phyloP scores from a whole-genome alignment of 176 grass and related monocot genomes.

The Urochloa ruziziensis region DNA sequence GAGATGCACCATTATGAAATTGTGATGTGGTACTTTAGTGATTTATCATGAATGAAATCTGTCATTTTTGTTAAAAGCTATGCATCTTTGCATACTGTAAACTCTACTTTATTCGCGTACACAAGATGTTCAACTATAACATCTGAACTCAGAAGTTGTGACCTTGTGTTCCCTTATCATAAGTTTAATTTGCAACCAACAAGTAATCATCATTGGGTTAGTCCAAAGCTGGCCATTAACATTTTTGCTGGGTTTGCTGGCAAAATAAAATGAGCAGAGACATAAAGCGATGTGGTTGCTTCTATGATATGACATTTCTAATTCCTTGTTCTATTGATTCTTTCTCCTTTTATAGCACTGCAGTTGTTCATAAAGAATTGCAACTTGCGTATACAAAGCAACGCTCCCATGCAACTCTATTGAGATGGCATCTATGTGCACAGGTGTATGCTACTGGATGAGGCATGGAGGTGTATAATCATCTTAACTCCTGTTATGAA shows the following conservation, averaged over 20 bases:
- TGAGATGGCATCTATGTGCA: neutral
- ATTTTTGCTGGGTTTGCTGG: neutral
- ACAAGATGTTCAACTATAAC: neutral
- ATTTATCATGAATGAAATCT: neutral
- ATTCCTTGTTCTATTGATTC: neutral
- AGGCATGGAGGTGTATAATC: neutral
- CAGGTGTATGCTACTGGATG: neutral
- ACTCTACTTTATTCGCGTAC: neutral
- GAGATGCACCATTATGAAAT: neutral
- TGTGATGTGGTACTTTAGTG: neutral
- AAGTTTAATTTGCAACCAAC: neutral
- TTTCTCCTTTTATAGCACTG: neutral
- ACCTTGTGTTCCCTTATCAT: neutral
- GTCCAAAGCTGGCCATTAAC: neutral
- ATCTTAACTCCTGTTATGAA: slow-evolving; percentile 4
- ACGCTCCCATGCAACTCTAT: neutral
- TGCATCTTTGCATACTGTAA: neutral
- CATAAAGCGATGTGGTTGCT: neutral
- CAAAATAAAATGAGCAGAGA: neutral
- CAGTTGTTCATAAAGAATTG: neutral
- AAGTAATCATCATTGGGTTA: neutral
- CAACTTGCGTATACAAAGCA: neutral
- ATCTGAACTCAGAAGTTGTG: neutral
- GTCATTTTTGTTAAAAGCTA: neutral
- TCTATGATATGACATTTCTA: neutral